These are phyloP conservation scores for Asclepias syriaca DNA, from an alignment of 257 asterid species.

Conservation along the genomic window DNA sequence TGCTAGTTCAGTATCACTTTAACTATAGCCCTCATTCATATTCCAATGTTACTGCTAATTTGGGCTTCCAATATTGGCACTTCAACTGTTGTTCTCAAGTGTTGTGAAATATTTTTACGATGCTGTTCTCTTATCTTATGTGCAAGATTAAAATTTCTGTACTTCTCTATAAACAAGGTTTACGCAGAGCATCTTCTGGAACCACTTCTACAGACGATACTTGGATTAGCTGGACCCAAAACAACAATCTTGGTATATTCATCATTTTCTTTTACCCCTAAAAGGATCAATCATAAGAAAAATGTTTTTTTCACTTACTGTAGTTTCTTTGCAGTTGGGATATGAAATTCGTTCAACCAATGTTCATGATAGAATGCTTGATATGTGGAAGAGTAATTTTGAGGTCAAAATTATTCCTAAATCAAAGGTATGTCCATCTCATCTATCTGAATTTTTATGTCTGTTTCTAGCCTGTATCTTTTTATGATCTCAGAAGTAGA, in stretches of 20 bases:
- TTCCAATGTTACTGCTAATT: not conserved
- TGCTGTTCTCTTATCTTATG: constrained; percentile 9
- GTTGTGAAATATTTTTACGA: not conserved
- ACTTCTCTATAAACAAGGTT: constrained; percentile 45
- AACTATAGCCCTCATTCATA: not conserved
- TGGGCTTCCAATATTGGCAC: not conserved
- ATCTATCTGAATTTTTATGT: not conserved
- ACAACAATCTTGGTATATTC: constrained; percentile 73
- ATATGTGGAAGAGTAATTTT: constrained; percentile 65
- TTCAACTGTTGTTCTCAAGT: constrained; percentile 1
- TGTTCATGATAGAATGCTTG: constrained; percentile 92
- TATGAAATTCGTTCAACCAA: constrained; percentile 90
- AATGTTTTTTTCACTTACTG: not conserved
- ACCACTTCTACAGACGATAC: constrained; percentile 83
- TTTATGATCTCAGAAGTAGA: not conserved
- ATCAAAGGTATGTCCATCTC: constrained; percentile 51
- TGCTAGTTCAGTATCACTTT: not conserved
- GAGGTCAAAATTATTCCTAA: constrained; percentile 72
- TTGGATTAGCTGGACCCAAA: constrained; percentile 76
- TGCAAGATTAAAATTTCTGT: constrained; percentile 1
- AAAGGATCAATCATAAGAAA: not conserved
- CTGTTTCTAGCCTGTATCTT: not conserved
- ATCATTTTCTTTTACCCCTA: not conserved
- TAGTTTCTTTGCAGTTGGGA: constrained; percentile 53
- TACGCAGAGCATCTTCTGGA: constrained; percentile 94